phyloP scores from a whole-genome alignment of 2,329 filamentous ascomycete species.

The Fusarium chlamydosporum region DNA sequence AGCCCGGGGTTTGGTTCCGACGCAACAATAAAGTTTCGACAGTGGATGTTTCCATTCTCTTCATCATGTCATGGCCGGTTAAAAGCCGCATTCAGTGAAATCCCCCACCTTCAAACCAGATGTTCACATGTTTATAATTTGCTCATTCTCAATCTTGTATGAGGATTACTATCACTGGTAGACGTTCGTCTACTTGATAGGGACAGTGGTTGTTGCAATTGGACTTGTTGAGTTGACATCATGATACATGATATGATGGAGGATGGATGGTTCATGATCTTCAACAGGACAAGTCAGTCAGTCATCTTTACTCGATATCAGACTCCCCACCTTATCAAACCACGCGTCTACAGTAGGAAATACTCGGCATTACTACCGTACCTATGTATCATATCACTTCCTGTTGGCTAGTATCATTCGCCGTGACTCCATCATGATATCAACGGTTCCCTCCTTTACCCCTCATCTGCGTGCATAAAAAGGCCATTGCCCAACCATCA shows the following conservation, averaged over 20 bases:
- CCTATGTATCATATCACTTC: conserved; percentile 6
- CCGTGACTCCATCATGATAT: conserved; percentile 43
- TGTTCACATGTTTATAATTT: conserved; percentile 14
- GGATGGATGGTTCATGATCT: conserved; percentile 16
- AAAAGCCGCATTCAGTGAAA: conserved; percentile 42
- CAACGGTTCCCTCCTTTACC: conserved; percentile 36
- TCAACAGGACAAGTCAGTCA: conserved; percentile 14
- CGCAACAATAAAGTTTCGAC: conserved; percentile 12
- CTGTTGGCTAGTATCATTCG: conserved; percentile 35
- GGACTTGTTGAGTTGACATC: conserved; percentile 11
- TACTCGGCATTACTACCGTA: conserved; percentile 26
- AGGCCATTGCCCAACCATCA: conserved; percentile 9
- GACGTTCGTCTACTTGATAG: too few species aligned
- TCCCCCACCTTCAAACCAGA: conserved; percentile 15
- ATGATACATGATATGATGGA: conserved; percentile 31
- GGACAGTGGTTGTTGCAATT: background rate
- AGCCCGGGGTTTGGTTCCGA: conserved; percentile 27
- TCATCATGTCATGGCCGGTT: conserved; percentile 34
- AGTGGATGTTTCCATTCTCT: conserved; percentile 14
- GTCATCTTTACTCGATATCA: conserved; percentile 12
- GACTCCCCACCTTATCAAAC: conserved; percentile 24
- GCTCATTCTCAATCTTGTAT: background rate
- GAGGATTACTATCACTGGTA: fast-evolving
- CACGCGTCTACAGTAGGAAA: conserved; percentile 31
- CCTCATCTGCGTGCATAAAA: conserved; percentile 50